phyloP scores from a whole-genome alignment of 1,139 yeast genomes.

The Pichia sp. region DNA sequence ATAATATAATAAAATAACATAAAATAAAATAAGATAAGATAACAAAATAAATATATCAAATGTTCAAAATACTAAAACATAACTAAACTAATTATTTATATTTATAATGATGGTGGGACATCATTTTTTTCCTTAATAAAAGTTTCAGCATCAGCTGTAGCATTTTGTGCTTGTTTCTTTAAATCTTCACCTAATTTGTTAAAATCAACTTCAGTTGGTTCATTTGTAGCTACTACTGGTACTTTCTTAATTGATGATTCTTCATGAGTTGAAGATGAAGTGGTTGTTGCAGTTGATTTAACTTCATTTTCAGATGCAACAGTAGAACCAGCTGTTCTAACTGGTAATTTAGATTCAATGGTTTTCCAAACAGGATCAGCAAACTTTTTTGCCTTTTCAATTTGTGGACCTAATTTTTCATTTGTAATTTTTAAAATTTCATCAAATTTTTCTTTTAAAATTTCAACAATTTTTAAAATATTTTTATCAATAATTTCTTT shows the following conservation, averaged over 20 bases:
- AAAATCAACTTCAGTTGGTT: conserved; percentile 16
- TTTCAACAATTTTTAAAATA: conserved; percentile 49
- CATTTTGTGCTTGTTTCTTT: conserved; percentile 15
- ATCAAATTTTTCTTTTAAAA: conserved; percentile 50
- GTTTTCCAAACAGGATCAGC: conserved; percentile 61
- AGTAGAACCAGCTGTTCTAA: conserved; percentile 69
- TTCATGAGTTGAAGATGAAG: conserved; percentile 13
- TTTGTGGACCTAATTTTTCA: conserved; percentile 44
- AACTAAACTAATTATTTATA: too few relatives aligned
- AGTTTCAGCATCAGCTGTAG: conserved; percentile 7
- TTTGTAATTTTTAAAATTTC: conserved; percentile 48
- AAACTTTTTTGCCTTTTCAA: conserved; percentile 43
- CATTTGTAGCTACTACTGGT: conserved; percentile 7
- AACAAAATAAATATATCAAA: too few relatives aligned
- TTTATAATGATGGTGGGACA: conserved; percentile 7
- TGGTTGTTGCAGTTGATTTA: conserved; percentile 35
- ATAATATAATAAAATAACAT: too few relatives aligned
- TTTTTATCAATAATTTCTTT: conserved; percentile 77
- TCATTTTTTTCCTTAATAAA: conserved; percentile 12
- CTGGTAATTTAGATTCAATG: conserved; percentile 53
- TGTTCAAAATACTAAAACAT: background rate
- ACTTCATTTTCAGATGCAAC: too few relatives aligned
- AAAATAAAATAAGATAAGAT: too few relatives aligned
- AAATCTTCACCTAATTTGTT: conserved; percentile 19
- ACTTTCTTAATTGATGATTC: conserved; percentile 6